Percentiles rank a stretch among this genome's conserved stretches.
These are phyloP conservation scores for Coemansia sp. DNA, from an alignment of 192 early-diverging fungal genomes.

Conservation along the genomic window DNA sequence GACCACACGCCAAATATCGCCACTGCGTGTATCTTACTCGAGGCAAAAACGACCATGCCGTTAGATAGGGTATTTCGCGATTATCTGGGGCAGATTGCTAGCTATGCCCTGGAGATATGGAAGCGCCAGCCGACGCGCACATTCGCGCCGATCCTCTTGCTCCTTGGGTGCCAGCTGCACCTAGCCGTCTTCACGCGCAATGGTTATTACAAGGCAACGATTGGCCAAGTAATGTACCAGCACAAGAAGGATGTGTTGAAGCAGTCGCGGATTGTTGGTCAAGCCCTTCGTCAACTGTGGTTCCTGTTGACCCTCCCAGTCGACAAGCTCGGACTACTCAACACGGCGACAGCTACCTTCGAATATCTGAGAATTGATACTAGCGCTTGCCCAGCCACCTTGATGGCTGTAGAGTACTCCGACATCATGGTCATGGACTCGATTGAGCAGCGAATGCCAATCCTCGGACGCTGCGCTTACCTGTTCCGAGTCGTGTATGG, in stretches of 20 bases:
- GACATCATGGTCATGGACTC: not conserved
- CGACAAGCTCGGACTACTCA: not conserved
- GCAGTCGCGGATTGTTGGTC: not conserved
- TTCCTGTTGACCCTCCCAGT: not conserved
- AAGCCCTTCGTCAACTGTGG: not conserved
- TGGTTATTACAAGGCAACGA: not conserved
- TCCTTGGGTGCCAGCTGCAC: not conserved
- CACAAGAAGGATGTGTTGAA: not conserved
- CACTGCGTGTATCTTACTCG: no score
- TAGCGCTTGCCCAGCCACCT: not conserved
- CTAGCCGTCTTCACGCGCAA: constrained; percentile 9
- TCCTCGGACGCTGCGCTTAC: not conserved
- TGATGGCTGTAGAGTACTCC: not conserved
- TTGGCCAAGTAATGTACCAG: not conserved
- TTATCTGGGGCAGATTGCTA: constrained; percentile 8
- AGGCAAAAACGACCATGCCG: no score
- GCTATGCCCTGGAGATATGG: constrained; percentile 7
- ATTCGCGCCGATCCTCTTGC: constrained; percentile 9
- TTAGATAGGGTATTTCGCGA: no score
- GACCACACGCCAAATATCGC: no score
- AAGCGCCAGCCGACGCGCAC: constrained; percentile 4
- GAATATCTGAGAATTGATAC: not conserved
- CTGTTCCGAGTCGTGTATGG: not conserved
- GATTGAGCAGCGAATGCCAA: not conserved
- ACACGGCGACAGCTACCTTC: not conserved